Conservation (phyloP, 1,284 basidiomycete genomes). For the Cryptococcus wingfieldii region DNA sequence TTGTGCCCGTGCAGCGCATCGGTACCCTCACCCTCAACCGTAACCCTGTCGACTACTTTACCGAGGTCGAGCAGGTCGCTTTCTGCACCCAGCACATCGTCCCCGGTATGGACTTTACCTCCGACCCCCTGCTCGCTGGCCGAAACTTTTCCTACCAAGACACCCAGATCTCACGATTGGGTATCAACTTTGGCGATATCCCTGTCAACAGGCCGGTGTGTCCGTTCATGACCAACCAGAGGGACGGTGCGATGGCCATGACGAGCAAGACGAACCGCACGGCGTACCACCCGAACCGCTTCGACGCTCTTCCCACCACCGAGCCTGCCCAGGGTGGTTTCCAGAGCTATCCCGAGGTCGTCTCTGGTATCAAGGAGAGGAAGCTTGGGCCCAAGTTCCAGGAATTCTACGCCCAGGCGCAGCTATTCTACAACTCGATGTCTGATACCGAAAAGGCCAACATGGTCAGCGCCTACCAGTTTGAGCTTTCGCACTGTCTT, state of each 20-base stretch:
- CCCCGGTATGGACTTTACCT: conserved; percentile 72
- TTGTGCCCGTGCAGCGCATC: conserved; percentile 67
- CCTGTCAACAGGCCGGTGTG: conserved; percentile 79
- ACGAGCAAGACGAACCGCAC: conserved; percentile 61
- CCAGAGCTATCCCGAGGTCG: conserved; percentile 41
- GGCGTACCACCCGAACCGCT: conserved; percentile 63
- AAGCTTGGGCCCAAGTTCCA: conserved; percentile 65
- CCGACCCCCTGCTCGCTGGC: conserved; percentile 76
- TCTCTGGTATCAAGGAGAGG: conserved; percentile 65
- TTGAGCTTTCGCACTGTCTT: conserved; percentile 74
- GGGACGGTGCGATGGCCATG: conserved; percentile 66
- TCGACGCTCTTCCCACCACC: conserved; percentile 50
- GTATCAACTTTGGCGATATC: conserved; percentile 57
- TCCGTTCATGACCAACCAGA: conserved; percentile 67
- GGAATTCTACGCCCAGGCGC: conserved; percentile 45
- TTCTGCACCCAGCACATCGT: conserved; percentile 78
- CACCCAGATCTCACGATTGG: conserved; percentile 69
- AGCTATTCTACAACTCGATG: conserved; percentile 74
- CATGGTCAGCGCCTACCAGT: conserved; percentile 62
- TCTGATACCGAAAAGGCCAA: conserved; percentile 62
- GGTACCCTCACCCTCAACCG: conserved; percentile 69
- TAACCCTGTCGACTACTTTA: conserved; percentile 63
- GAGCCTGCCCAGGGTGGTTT: conserved; percentile 57
- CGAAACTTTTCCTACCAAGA: conserved; percentile 81
- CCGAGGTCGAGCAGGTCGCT: conserved; percentile 73